Evolutionary conservation across 2,329 filamentous ascomycete species (phyloP).

Genomic region (Rugonectria rugulosa): DNA sequence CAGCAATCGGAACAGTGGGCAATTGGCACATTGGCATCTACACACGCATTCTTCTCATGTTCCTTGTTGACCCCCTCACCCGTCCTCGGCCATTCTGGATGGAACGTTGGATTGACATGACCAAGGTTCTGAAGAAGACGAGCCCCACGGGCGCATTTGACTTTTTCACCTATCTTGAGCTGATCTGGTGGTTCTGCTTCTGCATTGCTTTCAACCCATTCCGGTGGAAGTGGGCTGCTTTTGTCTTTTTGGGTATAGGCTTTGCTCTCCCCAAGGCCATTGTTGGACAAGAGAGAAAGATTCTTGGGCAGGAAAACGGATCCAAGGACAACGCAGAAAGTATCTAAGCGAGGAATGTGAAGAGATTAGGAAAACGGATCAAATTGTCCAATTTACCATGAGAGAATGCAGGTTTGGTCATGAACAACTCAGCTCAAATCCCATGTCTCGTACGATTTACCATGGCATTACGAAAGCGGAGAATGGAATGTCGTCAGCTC

Average conservation of each 20-base stretch:
- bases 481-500: no score
- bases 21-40: conserved; percentile 94
- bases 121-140: conserved; percentile 70
- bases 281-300: conserved; percentile 69
- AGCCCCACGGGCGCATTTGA: conserved; percentile 82
- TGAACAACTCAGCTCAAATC: no score
- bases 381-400: no score
- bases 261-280: conserved; percentile 70
- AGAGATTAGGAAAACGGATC: no score
- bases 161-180: conserved; percentile 87
- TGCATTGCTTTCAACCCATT: conserved; percentile 83
- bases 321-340: conserved; percentile 28
- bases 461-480: no score
- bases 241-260: conserved; percentile 81
- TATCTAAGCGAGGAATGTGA: conserved; percentile 9
- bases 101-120: conserved; percentile 89
- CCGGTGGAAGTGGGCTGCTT: conserved; percentile 87
- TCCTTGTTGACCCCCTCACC: conserved; percentile 79
- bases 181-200: conserved; percentile 87
- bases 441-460: no score
- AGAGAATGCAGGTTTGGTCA: no score
- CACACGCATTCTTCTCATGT: conserved; percentile 86
- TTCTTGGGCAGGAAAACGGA: conserved; percentile 44
- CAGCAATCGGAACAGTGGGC: conserved; percentile 77
- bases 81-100: conserved; percentile 77